Evolutionary conservation across 495 filamentous ascomycete species (phyloP), one percentile per base, ranked within the genome.

Genomic region (Acidomyces sp.): DNA sequence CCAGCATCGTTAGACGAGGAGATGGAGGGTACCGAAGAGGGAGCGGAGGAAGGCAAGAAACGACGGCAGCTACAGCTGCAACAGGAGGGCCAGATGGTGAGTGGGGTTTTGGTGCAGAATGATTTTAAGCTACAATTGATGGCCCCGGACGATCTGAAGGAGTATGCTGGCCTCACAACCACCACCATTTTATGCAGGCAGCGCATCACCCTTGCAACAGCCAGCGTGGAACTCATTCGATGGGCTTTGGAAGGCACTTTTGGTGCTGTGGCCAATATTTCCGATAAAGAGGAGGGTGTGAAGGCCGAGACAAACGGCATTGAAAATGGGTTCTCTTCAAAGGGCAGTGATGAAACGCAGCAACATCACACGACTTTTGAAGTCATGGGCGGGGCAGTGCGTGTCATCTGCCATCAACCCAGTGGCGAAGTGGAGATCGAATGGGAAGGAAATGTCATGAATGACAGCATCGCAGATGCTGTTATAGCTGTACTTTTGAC

Each of bases 371-470:
- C 76, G 18, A 66, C 70, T 12, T 92, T 84, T 49, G 62, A 82
- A 11, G 74, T 97, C 51, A 94, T 97, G 90, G 88, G 83, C 41
- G 42, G 37, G 20, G 37, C 37, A 16, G 43, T 51, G 4, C 42
- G 48, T 16, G 27, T 51, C 3, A 42, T 23, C 15, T 90, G 83
- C 57, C 80, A 82, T 54, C 63, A 74, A 20, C 65, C 57, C 32
- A 74, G 68, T 41, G 79, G 85, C 17, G 80, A 88, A 53, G 72
- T 97, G 6, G 85, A 88, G 53, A 62, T 95, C 1, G 85, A 94
- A 55, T 97, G 90, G 90, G 90, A 95, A 53, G 90, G 88, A 21
- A 97, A 94, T 55, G 81, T 93, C 71, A 75, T 94, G 49, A 97
- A 96, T 53, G 90, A 97, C 50, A 84, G 87, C 22, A 90, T 97